Evolutionary conservation across 2,329 filamentous ascomycete species (phyloP), one percentile per base, ranked within the genome.

Genomic region (Paracorniculantispora psalliotae): DNA sequence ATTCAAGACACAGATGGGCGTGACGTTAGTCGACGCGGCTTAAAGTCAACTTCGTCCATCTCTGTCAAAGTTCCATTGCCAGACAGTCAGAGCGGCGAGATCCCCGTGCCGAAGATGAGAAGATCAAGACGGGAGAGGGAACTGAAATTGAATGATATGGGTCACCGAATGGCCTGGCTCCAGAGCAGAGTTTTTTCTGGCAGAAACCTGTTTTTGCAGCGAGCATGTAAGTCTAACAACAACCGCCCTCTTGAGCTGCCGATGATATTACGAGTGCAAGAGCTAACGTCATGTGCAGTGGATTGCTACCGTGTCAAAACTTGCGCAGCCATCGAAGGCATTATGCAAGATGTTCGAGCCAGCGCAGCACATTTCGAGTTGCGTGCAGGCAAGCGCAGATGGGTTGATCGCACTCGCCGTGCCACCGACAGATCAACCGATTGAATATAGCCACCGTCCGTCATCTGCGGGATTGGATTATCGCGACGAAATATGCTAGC

Each of bases 251-350:
- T 4, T 8, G 13, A 12, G 10, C 26, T 23, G 17, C 17, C 5
- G 23, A 47, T 46, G 33, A 48, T 10, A 56, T 2, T 56, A 33
- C 30, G 41, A 2, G 5, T 8, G n/a, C 17, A 30, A 51, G 10
- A 10, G 33, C 59, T 64, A 57, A 63, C 56, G 39, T 59, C 61
- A 39, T 26, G 41, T 41, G 59, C 66, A 96, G 92, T 97, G 73
- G 93, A 97, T 73, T 91, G 90, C 62, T 97, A 97, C 73, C 89
- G 93, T 66, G 93, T 91, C 72, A 96, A 96, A 79, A 94, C 92
- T 72, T 86, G 89, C 63, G 87, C 83, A 65, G 89, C 88, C 58
- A 92, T 96, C 76, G 84, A 96, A 67, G 85, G 83, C 23, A 83
- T 86, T 46, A 89, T 90, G 67, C 87, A 91, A 68, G 91, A 96